Evolutionary conservation across 2,329 filamentous ascomycete species (phyloP).

Genomic region (Cryphonectria nitschkei): DNA sequence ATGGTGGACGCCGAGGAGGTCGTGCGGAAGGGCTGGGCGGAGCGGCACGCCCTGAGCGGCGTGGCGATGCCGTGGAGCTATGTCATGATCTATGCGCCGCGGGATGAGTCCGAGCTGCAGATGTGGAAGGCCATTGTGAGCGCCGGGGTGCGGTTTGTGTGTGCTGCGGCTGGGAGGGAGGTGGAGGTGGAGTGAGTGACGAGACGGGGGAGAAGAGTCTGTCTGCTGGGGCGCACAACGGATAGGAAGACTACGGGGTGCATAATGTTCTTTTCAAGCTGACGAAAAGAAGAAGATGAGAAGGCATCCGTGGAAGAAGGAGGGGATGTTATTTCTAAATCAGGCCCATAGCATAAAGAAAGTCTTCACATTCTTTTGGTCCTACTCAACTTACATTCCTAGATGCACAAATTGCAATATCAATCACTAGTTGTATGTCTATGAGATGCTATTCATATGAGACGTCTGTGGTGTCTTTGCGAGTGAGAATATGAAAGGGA

Average conservation of each 20-base stretch:
- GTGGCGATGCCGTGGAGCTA: constrained; percentile 41
- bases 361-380: no score
- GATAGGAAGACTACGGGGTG: no score
- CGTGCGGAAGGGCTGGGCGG: constrained; percentile 44
- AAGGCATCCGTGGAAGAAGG: no score
- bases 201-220: neutral
- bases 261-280: neutral
- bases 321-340: no score
- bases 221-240: no score
- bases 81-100: constrained; percentile 46
- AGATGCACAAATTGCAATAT: no score
- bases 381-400: no score
- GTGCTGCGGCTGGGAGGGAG: constrained; percentile 17
- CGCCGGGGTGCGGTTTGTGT: constrained; percentile 29
- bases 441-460: no score
- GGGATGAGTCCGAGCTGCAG: constrained; percentile 41
- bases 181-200: constrained; percentile 3
- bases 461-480: neutral
- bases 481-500: no score
- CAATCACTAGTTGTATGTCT: no score
- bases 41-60: constrained; percentile 43
- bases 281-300: neutral
- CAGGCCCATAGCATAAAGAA: no score
- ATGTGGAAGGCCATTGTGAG: constrained; percentile 36
- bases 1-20: constrained; percentile 42